phyloP scores from a whole-genome alignment of 2,329 filamentous ascomycete species.

The Elsinoe arachidis region DNA sequence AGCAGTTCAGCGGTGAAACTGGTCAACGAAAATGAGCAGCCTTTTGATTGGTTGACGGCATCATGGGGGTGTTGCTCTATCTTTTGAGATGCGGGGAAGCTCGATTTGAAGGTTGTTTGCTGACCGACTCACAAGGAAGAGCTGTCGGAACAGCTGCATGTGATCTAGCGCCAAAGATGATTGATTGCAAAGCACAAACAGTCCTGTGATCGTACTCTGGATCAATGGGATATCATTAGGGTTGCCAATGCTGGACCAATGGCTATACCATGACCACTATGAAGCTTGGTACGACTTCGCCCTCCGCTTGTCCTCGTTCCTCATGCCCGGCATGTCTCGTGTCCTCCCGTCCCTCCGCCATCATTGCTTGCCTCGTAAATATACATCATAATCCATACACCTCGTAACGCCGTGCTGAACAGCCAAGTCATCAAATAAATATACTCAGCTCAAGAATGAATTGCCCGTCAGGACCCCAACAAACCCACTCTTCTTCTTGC shows the following conservation, averaged over 20 bases:
- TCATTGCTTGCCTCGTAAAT: background rate
- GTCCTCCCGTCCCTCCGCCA: too few species aligned
- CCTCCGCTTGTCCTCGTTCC: background rate
- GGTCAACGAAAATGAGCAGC: slow-evolving; percentile 6
- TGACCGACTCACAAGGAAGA: background rate
- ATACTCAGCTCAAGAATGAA: slow-evolving; percentile 23
- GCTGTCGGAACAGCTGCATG: background rate
- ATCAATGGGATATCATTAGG: background rate
- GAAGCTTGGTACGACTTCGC: slow-evolving; percentile 1
- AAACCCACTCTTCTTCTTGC: slow-evolving; percentile 22
- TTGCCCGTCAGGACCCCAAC: slow-evolving; percentile 26
- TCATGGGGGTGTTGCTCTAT: background rate
- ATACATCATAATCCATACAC: background rate
- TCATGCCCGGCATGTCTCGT: background rate
- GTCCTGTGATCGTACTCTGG: slow-evolving; percentile 1
- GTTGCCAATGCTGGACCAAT: background rate
- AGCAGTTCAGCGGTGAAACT: slow-evolving; percentile 8
- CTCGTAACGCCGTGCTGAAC: slow-evolving; percentile 7
- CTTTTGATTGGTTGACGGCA: slow-evolving; percentile 3
- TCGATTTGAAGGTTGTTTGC: background rate
- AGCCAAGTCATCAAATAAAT: background rate
- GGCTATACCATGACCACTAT: slow-evolving; percentile 5
- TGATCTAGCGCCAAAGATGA: background rate
- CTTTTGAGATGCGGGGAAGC: slow-evolving; percentile 6
- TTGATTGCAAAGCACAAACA: background rate